A percentile compares a stretch with the other conserved stretches of the same genome.
Evolutionary conservation across 352 stramenopile genomes (phyloP).

Genomic region (Pythium diclinum): DNA sequence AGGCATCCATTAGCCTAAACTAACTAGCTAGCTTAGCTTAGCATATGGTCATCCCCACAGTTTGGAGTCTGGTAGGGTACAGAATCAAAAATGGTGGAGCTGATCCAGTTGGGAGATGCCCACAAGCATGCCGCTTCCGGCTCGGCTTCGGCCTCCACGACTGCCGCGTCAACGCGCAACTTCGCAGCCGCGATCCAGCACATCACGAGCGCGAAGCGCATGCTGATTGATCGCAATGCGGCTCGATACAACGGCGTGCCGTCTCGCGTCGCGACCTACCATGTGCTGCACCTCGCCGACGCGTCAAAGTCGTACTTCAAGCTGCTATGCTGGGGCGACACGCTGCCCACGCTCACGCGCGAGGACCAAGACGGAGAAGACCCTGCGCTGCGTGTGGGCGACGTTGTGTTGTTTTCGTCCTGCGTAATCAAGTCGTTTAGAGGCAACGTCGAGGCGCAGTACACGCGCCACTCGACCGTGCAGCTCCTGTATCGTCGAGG

Average conservation of each 20-base stretch:
- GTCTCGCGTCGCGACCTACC: constrained; percentile 35
- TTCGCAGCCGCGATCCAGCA: constrained; percentile 57
- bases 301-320: constrained; percentile 49
- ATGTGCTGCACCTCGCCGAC: constrained; percentile 51
- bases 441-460: constrained; percentile 57
- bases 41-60: too few species aligned
- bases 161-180: constrained; percentile 22
- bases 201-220: constrained; percentile 31
- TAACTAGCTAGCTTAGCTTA: not conserved
- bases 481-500: constrained; percentile 60
- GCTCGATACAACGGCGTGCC: not conserved
- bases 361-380: constrained; percentile 35
- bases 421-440: constrained; percentile 42
- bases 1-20: not conserved
- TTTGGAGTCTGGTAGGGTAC: too few species aligned
- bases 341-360: constrained; percentile 36
- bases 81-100: not conserved
- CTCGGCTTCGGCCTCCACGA: not conserved
- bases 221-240: constrained; percentile 20
- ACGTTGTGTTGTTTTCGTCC: constrained; percentile 57
- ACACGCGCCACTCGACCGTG: constrained; percentile 35
- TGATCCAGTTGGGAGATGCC: constrained; percentile 1
- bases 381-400: constrained; percentile 36
- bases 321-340: constrained; percentile 50
- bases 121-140: not conserved